These are phyloP conservation scores for Sindora glabra DNA, from an alignment of 306 rosid genomes.

Conservation along the genomic window DNA sequence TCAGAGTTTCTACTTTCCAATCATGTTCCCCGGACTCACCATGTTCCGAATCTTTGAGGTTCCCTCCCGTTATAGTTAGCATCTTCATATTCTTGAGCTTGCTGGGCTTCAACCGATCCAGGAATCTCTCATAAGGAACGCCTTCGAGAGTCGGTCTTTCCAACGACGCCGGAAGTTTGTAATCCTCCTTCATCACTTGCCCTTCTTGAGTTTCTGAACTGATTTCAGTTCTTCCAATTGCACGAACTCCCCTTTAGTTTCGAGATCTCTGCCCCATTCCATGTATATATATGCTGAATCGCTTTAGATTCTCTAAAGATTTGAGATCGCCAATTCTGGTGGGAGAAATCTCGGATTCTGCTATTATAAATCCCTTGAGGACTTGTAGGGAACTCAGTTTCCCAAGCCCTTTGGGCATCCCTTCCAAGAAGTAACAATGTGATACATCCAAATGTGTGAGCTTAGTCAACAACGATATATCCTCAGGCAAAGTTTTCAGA, in stretches of 20 bases:
- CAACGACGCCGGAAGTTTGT: background rate
- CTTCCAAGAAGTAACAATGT: constrained; percentile 32
- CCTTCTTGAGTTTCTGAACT: background rate
- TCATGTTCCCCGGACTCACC: too few species aligned
- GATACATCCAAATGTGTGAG: constrained; percentile 35
- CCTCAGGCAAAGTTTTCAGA: constrained; percentile 19
- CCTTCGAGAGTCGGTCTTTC: background rate
- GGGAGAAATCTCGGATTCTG: background rate
- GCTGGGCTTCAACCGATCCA: constrained; percentile 3
- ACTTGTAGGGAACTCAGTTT: constrained; percentile 27
- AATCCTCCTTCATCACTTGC: background rate
- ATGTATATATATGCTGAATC: constrained; percentile 21
- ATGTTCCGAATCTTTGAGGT: background rate
- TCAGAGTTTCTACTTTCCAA: background rate
- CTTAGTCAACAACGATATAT: constrained; percentile 8
- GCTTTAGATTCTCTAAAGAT: background rate
- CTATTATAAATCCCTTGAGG: constrained; percentile 33
- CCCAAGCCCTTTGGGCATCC: constrained; percentile 28
- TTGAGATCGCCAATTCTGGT: background rate
- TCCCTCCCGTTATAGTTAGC: constrained; percentile 17
- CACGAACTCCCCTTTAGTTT: background rate
- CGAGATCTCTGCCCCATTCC: background rate
- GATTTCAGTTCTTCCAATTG: background rate
- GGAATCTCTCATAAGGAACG: background rate
- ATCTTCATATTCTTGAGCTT: background rate